phyloP scores from a whole-genome alignment of 257 asterid species.

The Gardenia jasminoides region DNA sequence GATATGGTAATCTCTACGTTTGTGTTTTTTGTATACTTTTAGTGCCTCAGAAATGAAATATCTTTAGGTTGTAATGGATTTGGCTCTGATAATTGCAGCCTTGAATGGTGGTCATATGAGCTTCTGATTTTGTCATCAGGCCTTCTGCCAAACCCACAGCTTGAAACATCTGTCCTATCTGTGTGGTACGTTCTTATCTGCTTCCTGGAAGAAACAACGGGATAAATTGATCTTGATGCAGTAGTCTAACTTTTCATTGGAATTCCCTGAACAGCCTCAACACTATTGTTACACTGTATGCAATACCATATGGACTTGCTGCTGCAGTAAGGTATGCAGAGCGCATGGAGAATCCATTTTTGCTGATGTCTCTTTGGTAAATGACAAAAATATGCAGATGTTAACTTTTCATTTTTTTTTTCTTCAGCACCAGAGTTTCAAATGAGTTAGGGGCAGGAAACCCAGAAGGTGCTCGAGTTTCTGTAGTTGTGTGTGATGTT shows the following conservation, averaged over 20 bases:
- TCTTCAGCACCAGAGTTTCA: conserved; percentile 55
- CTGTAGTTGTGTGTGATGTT: conserved; percentile 35
- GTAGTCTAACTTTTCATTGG: too few species aligned
- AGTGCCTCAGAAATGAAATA: background rate
- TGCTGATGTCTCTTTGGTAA: too few species aligned
- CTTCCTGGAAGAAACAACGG: background rate
- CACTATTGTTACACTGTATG: conserved; percentile 49
- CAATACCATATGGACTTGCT: conserved; percentile 54
- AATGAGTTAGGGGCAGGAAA: conserved; percentile 66
- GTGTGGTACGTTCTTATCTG: conserved; percentile 43
- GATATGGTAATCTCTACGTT: conserved; percentile 50
- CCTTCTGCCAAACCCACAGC: conserved; percentile 57
- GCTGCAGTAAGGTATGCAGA: conserved; percentile 56
- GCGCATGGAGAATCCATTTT: too few species aligned
- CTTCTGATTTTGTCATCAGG: conserved; percentile 54
- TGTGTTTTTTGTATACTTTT: background rate
- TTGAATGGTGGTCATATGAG: conserved; percentile 75
- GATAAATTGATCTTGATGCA: too few species aligned
- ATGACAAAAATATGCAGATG: too few species aligned
- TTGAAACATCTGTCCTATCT: conserved; percentile 66
- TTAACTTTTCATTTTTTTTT: background rate
- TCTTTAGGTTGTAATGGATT: too few species aligned
- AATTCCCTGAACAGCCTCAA: conserved; percentile 36
- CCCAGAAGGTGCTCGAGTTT: conserved; percentile 38
- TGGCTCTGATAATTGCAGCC: conserved; percentile 32